phyloP scores from a whole-genome alignment of 2,329 filamentous ascomycete species.

The Sporothrix brasiliensis region DNA sequence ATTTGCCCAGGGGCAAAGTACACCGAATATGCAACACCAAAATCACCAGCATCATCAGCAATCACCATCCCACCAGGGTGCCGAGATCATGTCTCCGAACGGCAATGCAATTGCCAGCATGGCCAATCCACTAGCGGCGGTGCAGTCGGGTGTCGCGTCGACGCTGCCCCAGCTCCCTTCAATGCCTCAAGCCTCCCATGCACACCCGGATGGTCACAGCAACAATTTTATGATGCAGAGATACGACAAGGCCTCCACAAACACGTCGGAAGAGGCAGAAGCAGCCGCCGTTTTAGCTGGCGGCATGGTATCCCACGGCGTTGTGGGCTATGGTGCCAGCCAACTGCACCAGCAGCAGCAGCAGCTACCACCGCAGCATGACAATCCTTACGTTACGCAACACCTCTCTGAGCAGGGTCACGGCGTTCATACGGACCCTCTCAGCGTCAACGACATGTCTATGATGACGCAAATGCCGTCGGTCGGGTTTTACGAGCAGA shows the following conservation, averaged over 20 bases:
- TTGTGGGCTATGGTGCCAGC: background rate
- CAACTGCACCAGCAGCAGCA: conserved; percentile 12
- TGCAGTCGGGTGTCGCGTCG: background rate
- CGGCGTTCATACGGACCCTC: background rate
- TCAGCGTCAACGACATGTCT: background rate
- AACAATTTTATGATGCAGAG: conserved; percentile 2
- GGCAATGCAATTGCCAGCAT: background rate
- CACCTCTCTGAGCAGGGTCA: conserved; percentile 3
- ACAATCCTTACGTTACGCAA: background rate
- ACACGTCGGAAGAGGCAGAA: conserved; percentile 16
- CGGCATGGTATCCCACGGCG: conserved; percentile 24
- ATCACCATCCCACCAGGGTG: conserved; percentile 8
- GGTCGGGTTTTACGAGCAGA: conserved; percentile 16
- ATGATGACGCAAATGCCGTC: conserved; percentile 25
- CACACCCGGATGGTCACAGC: conserved; percentile 9
- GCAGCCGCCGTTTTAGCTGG: conserved; percentile 8
- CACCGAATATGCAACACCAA: background rate
- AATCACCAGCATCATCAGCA: background rate
- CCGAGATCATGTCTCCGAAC: background rate
- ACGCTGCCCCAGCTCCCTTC: background rate
- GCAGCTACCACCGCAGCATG: background rate
- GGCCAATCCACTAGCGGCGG: background rate
- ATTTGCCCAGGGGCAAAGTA: background rate
- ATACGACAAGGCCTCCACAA: background rate
- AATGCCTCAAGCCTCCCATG: background rate